Evolutionary conservation across 1,139 yeast species (phyloP), one percentile per base, ranked within the genome.

Genomic region (Trichomonascaceae sp.): DNA sequence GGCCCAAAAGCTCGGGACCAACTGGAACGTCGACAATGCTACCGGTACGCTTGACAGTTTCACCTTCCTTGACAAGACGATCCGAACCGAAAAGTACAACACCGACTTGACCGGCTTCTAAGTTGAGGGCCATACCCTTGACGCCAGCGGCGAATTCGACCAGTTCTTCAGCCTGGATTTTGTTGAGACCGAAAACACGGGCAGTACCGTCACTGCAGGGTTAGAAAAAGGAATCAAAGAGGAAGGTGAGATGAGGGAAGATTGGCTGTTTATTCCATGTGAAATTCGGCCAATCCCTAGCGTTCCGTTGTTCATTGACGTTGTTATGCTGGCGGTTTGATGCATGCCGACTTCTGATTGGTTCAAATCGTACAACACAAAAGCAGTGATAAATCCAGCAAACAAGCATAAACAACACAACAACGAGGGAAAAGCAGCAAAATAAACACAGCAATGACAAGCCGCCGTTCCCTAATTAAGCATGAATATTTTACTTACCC

Each of bases 51-150:
- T 93, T 95, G 74, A 93, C 99, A 74, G 96, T 85, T 80, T 95
- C 97, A 81, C 99, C 99, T 82, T 95, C 98, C 82, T 90, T 91
- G 78, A 95, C 98, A 67, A 85, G 83, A 77, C 96, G 85, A 78
- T 95, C 99, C 65, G 98, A 91, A 82, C 99, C 99, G 83, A 95
- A 95, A 80, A 95, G 83, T 81, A 95, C 99, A 74, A 93, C 84
- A 88, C 99, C 99, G 77, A 95, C 99, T 81, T 93, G 98, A 77
- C 96, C 97, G 70, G 99, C 96, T 81, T 95, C 99, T 85, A 95
- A 87, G 86, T 95, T 95, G 76, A 95, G 84, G 72, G 99, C 99
- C 99, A 95, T 95, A 87, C 99, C 99, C 81, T 91, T 90, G 71
- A 93, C 98, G 83, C 99, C 99, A 59, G 99, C 90, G 61, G 97